These are phyloP conservation scores for Aspergillus fijiensis DNA, from an alignment of 2,329 filamentous ascomycete species.

Conservation along the genomic window DNA sequence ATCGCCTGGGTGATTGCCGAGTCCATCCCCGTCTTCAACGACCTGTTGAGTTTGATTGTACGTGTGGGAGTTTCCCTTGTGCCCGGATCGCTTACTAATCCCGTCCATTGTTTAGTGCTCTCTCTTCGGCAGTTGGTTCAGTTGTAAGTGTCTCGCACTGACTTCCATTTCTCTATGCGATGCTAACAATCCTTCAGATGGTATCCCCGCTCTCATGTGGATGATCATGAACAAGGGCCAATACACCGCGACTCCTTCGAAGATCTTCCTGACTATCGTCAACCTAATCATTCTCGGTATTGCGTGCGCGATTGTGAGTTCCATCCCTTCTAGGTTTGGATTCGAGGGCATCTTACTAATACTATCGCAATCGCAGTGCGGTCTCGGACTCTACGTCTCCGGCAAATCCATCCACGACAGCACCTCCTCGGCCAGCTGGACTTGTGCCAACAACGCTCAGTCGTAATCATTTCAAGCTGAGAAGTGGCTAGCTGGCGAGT, in stretches of 20 bases:
- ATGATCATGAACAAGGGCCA: conserved; percentile 48
- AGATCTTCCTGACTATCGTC: conserved; percentile 46
- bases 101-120: conserved; percentile 38
- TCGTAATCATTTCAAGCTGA: background rate
- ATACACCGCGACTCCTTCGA: conserved; percentile 41
- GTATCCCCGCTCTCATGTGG: conserved; percentile 49
- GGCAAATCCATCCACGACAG: conserved; percentile 40
- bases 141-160: conserved; percentile 33
- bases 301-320: conserved; percentile 31
- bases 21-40: conserved; percentile 67
- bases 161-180: background rate
- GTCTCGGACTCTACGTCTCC: conserved; percentile 44
- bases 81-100: too few relatives aligned
- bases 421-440: conserved; percentile 36
- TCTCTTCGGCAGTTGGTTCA: conserved; percentile 67
- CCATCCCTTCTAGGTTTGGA: background rate
- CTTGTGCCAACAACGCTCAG: conserved; percentile 39
- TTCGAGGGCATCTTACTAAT: background rate
- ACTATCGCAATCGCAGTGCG: conserved; percentile 29
- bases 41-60: conserved; percentile 61
- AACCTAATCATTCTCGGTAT: conserved; percentile 44
- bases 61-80: conserved; percentile 3
- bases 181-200: conserved; percentile 25
- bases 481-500: too few relatives aligned
- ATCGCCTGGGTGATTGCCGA: conserved; percentile 67